Evolutionary conservation across 148 eudicot genomes (phyloP).

Genomic region (Vaccinium myrtillus): DNA sequence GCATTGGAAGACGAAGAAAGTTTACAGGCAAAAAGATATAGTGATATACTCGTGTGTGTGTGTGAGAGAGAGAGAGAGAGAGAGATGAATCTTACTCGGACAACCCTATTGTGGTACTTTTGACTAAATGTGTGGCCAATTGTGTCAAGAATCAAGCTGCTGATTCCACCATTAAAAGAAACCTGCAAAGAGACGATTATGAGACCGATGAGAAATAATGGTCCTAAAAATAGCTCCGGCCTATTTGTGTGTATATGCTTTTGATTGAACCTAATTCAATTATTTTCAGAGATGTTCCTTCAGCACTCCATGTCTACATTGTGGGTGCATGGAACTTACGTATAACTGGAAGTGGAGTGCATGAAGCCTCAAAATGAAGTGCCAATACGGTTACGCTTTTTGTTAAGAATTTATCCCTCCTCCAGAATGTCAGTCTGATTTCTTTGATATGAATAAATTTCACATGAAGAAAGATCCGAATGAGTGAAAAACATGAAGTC

Average conservation of each 20-base stretch:
- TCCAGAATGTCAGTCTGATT: background rate
- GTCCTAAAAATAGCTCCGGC: background rate
- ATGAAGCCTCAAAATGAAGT: background rate
- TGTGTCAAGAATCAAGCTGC: conserved; percentile 74
- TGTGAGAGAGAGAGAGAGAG: background rate
- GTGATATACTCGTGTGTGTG: background rate
- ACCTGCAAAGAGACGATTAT: conserved; percentile 42
- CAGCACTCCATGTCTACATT: background rate
- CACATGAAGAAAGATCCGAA: background rate
- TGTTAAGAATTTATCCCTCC: background rate
- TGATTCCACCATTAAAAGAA: conserved; percentile 66
- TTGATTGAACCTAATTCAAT: background rate
- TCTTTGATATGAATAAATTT: background rate
- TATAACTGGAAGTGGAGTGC: background rate
- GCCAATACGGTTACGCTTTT: background rate
- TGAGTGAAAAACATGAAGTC: background rate
- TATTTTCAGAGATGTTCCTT: background rate
- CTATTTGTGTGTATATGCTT: background rate
- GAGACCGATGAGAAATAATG: background rate
- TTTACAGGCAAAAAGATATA: background rate
- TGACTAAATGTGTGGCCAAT: conserved; percentile 79
- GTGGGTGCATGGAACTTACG: background rate
- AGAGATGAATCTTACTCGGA: conserved; percentile 52
- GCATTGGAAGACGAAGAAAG: conserved; percentile 12
- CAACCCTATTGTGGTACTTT: conserved; percentile 87